Evolutionary conservation across 2,329 filamentous ascomycete species (phyloP).

Genomic region (Pseudofabraea citricarpa): DNA sequence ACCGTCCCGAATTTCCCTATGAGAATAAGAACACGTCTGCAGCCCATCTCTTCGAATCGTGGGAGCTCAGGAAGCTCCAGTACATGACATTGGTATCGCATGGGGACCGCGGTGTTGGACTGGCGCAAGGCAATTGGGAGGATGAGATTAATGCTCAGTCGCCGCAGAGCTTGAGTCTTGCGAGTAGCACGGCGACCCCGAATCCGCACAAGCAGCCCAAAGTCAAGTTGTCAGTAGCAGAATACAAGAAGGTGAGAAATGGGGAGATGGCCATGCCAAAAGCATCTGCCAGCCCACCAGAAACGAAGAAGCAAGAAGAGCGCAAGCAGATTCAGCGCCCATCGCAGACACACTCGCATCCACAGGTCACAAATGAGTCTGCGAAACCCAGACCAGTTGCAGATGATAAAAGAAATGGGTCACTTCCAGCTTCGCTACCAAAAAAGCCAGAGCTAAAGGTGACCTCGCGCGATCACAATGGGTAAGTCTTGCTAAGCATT

Average conservation of each 20-base stretch:
- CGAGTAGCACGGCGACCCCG: conserved; percentile 24
- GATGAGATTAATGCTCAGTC: conserved; percentile 18
- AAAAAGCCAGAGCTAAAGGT: not conserved
- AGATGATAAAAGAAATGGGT: not conserved
- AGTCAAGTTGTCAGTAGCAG: conserved; percentile 25
- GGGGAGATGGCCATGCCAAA: conserved; percentile 17
- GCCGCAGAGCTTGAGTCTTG: conserved; percentile 16
- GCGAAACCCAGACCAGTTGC: not conserved
- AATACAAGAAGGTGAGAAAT: conserved; percentile 26
- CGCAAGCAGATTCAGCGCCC: conserved; percentile 2
- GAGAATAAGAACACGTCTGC: conserved; percentile 18
- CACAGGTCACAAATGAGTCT: not conserved
- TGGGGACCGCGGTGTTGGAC: conserved; percentile 20
- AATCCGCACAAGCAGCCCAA: conserved; percentile 18
- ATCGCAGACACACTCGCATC: not conserved
- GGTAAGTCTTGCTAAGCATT: not conserved
- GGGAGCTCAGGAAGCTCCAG: conserved; percentile 24
- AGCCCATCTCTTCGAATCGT: conserved; percentile 18
- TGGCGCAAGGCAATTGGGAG: conserved; percentile 22
- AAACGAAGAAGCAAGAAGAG: conserved; percentile 6
- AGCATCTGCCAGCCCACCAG: conserved; percentile 13
- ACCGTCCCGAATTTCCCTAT: conserved; percentile 16
- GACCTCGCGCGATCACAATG: not conserved
- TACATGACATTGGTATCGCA: conserved; percentile 26
- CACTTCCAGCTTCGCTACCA: not conserved